A percentile compares a stretch with the other conserved stretches of the same genome.
phyloP scores from a whole-genome alignment of 768 basidiomycete species.

The Suillus subluteus region DNA sequence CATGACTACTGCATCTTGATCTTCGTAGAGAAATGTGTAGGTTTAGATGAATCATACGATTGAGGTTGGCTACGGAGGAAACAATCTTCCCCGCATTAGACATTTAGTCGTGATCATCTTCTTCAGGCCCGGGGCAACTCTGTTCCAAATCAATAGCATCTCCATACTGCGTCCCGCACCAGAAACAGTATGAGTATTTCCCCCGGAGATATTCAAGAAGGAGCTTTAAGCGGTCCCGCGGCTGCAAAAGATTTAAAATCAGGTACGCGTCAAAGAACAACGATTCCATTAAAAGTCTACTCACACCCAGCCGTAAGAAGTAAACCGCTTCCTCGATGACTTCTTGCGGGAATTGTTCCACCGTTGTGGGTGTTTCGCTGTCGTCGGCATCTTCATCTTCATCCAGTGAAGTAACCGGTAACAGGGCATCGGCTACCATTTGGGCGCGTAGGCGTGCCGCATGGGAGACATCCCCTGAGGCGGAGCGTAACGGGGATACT shows the following conservation, averaged over 20 bases:
- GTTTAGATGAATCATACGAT: neutral
- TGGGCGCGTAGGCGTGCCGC: slow-evolving; percentile 63
- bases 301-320: slow-evolving; percentile 68
- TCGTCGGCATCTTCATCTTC: slow-evolving; percentile 39
- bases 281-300: slow-evolving; percentile 20
- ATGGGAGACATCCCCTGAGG: slow-evolving; percentile 22
- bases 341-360: slow-evolving; percentile 50
- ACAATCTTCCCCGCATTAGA: neutral
- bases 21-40: neutral
- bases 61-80: slow-evolving; percentile 3
- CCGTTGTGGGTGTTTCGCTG: slow-evolving; percentile 22
- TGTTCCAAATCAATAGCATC: slow-evolving; percentile 58
- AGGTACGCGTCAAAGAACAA: slow-evolving; percentile 20
- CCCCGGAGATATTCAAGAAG: slow-evolving; percentile 76
- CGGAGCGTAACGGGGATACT: slow-evolving; percentile 14
- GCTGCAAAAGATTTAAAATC: slow-evolving; percentile 43
- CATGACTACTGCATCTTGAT: slow-evolving; percentile 12
- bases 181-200: slow-evolving; percentile 80
- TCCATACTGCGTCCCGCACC: slow-evolving; percentile 83
- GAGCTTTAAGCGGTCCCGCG: slow-evolving; percentile 66
- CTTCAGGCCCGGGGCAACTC: slow-evolving; percentile 75
- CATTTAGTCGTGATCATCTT: slow-evolving; percentile 77
- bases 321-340: slow-evolving; percentile 67
- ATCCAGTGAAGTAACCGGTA: slow-evolving; percentile 44
- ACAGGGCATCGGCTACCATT: slow-evolving; percentile 77